Base-by-base conservation (phyloP, 2,329 filamentous ascomycete genomes). In the Apiospora saccharicola region DNA sequence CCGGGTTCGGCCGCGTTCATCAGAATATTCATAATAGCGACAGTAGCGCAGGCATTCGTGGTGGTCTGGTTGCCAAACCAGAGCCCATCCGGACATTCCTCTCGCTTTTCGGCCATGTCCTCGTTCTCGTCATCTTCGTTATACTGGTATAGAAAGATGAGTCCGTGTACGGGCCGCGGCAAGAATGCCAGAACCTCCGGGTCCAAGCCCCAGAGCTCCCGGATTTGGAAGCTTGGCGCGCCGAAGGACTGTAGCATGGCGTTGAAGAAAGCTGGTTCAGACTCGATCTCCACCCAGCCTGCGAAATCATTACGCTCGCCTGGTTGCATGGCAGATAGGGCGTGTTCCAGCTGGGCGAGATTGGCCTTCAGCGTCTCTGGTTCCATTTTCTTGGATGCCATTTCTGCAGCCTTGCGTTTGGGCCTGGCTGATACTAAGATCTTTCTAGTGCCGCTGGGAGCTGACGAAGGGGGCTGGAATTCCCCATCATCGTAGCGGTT, bases 41-140 rank as follows among this genome's bases (percentile, higher is more conserved):
- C 90, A n/a, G 94, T 96, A 26, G 94, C 96, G 82, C 96, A 99
- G 37, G 94, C 92, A 81, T 97, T 97, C 71, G 90, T 88, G 0
- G 91, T 92, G 0, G 93, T 94, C 92, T 97, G 96, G 78, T 98
- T 98, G 41, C 95, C 95, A 81, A 98, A 98, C 96, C 96, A 99
- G 24, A 98, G 85, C 43, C 90, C 84, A 3, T 89, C 84, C 0
- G 91, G 91, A 74, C 89, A 91, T 74, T 75, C 72, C 80, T 86
- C 64, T 83, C 85, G 74, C 88, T 85, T 71, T 86, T 83, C 78
- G 84, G 89, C 76, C 81, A 90, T 86, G 44, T 89, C 81, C 44
- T 89, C 82, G 70, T 85, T 80, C 49, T 85, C 84, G 7, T 86
- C 82, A 4, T 86, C 88, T 43, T 89, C 87, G 76, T 90, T 78